Evolutionary conservation across 2,329 filamentous ascomycete genomes (phyloP).

Genomic region (Hypoxylon sp.): DNA sequence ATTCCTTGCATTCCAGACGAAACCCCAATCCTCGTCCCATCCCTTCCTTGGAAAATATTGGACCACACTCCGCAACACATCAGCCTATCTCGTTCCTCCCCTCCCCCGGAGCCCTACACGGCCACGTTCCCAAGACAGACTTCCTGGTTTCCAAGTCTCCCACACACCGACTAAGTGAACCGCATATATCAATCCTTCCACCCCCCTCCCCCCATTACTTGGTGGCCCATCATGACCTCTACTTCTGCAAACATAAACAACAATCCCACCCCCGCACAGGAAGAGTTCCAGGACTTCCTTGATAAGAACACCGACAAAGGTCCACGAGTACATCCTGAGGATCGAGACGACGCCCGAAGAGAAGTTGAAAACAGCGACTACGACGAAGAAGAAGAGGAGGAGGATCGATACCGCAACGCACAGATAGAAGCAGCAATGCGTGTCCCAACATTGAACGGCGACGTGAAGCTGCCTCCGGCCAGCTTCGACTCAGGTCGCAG

Average conservation of each 20-base stretch:
- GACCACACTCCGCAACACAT: conserved; percentile 20
- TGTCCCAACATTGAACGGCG: conserved; percentile 67
- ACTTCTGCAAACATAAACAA: conserved; percentile 46
- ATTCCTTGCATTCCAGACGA: conserved; percentile 29
- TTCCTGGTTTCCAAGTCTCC: conserved; percentile 27
- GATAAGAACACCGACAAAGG: conserved; percentile 65
- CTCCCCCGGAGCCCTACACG: conserved; percentile 28
- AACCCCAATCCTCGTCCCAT: conserved; percentile 39
- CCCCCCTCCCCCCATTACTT: conserved; percentile 21
- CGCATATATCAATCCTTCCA: conserved; percentile 41
- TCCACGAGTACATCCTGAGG: conserved; percentile 70
- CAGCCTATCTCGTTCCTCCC: conserved; percentile 29
- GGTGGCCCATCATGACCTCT: conserved; percentile 62
- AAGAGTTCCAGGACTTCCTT: conserved; percentile 76
- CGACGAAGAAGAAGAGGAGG: conserved; percentile 70
- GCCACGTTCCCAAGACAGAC: conserved; percentile 25
- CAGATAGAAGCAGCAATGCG: conserved; percentile 76
- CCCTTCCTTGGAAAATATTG: conserved; percentile 22
- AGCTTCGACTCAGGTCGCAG: conserved; percentile 77
- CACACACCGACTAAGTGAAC: conserved; percentile 30
- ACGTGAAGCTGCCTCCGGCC: conserved; percentile 72
- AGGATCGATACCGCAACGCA: conserved; percentile 66
- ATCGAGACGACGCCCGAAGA: conserved; percentile 63
- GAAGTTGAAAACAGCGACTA: conserved; percentile 65
- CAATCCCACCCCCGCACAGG: conserved; percentile 71